Evolutionary conservation across 805 yeast species (phyloP).

Genomic region (Wickerhamiella occidentalis): DNA sequence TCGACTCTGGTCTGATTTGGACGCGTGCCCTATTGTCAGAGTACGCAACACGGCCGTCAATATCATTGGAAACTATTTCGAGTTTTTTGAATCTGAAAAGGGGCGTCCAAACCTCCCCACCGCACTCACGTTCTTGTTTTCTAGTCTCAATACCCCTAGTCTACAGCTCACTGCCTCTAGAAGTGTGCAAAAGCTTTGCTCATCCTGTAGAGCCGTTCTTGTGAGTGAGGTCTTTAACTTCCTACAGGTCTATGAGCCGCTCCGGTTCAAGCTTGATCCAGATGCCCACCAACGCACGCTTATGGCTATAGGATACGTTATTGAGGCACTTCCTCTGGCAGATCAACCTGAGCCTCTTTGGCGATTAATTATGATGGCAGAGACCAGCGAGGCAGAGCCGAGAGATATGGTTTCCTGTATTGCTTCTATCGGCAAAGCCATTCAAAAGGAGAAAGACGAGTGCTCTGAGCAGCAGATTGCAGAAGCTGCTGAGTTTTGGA

Average conservation of each 20-base stretch:
- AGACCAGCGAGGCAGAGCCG: slow-evolving; percentile 16
- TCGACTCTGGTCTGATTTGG: slow-evolving; percentile 23
- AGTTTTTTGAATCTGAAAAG: slow-evolving; percentile 39
- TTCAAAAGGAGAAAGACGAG: slow-evolving; percentile 46
- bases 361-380: slow-evolving; percentile 14
- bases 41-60: slow-evolving; percentile 41
- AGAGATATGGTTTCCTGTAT: slow-evolving; percentile 50
- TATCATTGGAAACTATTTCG: slow-evolving; percentile 47
- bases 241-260: slow-evolving; percentile 22
- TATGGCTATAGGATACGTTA: slow-evolving; percentile 25
- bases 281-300: slow-evolving; percentile 27
- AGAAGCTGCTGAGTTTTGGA: slow-evolving; percentile 28
- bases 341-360: slow-evolving; percentile 25
- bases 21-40: slow-evolving; percentile 19
- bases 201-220: slow-evolving; percentile 23
- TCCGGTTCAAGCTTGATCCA: slow-evolving; percentile 17
- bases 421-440: slow-evolving; percentile 58
- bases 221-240: slow-evolving; percentile 22
- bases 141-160: slow-evolving; percentile 25
- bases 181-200: slow-evolving; percentile 41
- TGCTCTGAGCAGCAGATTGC: slow-evolving; percentile 26
- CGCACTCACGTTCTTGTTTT: slow-evolving; percentile 47
- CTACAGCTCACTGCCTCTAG: slow-evolving; percentile 36
- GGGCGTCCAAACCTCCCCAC: slow-evolving; percentile 38
- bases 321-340: slow-evolving; percentile 22